Evolutionary conservation across 2,329 filamentous ascomycete species (phyloP), one percentile per base, ranked within the genome.

Genomic region (Nothophoma quercina): DNA sequence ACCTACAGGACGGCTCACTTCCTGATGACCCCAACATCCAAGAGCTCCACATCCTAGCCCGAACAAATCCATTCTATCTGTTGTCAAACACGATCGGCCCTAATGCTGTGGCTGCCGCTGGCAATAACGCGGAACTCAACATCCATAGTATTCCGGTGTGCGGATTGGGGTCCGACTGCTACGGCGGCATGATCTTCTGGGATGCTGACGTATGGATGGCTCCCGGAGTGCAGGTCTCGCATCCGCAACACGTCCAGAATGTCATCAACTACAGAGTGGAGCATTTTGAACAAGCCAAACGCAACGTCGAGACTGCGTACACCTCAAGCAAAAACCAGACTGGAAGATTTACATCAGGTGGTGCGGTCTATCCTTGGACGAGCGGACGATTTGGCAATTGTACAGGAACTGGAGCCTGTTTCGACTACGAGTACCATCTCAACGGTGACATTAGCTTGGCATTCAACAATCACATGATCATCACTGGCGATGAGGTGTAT

Each of bases 381-480:
- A 83, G 83, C 60, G 86, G 84, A 7, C 75, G 86, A 5, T 87
- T 80, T 63, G 88, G 87, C 2, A 89, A 90, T 62, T 90, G 87
- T 63, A 90, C 88, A 5, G 77, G 70, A 1, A 79, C 76, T n/a
- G 79, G 78, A 6, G 77, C 79, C 15, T 90, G 87, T 68, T 88
- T 86, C 61, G 87, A 90, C 68, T 89, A 90, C 59, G 81, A 90
- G 66, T 90, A 90, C 62, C 87, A 90, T 68, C 62, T 90, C 29
- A 89, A 89, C 60, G 85, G 86, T 7, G 87, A 89, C 59, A 88
- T 90, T 59, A 85, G 83, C 0, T 75, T 88, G 23, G 79, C 84
- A 1, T 76, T 88, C 53, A 79, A 83, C 60, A 86, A 87, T 45
- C 83, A 87, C 54, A 85, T 81, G 75, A 77, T 83, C 13, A 79